phyloP scores from a whole-genome alignment of 176 grass and related monocot genomes.

The Elaeis guineensis region DNA sequence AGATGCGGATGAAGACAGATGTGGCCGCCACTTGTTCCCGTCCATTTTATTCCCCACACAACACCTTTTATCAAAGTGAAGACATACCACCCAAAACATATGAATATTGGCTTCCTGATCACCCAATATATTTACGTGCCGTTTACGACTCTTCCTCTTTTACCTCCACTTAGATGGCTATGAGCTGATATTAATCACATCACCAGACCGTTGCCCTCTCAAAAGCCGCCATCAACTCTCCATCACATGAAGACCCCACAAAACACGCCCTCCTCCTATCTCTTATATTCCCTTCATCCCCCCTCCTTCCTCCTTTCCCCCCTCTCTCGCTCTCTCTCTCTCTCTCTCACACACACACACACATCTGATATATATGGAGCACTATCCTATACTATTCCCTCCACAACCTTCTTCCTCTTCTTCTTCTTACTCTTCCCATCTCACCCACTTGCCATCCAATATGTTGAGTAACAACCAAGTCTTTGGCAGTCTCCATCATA shows the following conservation, averaged over 20 bases:
- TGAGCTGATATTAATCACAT: not conserved
- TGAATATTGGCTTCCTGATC: slow-evolving; percentile 1
- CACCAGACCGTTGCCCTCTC: not conserved
- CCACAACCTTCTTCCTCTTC: slow-evolving; percentile 20
- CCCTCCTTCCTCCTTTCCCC: slow-evolving; percentile 10
- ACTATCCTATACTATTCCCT: slow-evolving; percentile 41
- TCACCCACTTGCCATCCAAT: not conserved
- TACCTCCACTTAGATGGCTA: not conserved
- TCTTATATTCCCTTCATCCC: slow-evolving; percentile 6
- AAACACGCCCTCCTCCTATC: not conserved
- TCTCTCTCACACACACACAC: not conserved
- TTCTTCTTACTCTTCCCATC: slow-evolving; percentile 4
- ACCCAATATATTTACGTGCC: slow-evolving; percentile 35
- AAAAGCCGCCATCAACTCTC: too few species aligned
- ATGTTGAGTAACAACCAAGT: not conserved
- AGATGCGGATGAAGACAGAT: not conserved
- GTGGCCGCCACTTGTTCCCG: not conserved
- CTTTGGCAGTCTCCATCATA: not conserved
- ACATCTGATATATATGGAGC: slow-evolving; percentile 48
- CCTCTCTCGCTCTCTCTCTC: slow-evolving; percentile 3
- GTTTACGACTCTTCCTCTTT: slow-evolving; percentile 31
- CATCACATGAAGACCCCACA: too few species aligned
- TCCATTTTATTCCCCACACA: not conserved
- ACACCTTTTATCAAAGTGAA: too few species aligned
- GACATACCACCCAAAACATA: not conserved